Evolutionary conservation across 352 stramenopile species (phyloP).

Genomic region (Pythium brachiatum): DNA sequence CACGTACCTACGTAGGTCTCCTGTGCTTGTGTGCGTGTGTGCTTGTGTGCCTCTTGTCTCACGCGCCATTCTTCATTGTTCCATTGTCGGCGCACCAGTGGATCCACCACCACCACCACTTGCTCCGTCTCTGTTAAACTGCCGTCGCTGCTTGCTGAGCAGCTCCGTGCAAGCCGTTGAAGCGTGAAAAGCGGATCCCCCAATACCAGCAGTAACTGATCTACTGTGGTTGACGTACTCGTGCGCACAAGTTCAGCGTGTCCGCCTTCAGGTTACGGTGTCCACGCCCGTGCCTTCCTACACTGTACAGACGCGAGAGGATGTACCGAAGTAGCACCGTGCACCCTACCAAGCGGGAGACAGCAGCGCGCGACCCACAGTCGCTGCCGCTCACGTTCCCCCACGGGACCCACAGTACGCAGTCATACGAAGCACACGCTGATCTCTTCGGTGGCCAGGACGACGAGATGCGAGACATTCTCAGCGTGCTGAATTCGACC

Average conservation of each 20-base stretch:
- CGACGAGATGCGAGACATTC: conserved; percentile 23
- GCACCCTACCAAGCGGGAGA: background rate
- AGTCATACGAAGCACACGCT: background rate
- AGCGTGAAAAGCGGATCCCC: conserved; percentile 2
- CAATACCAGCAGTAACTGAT: background rate
- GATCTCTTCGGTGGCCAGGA: background rate
- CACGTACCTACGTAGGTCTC: too few species aligned
- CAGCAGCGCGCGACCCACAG: background rate
- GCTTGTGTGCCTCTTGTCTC: background rate
- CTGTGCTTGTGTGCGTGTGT: background rate
- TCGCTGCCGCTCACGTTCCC: conserved; percentile 15
- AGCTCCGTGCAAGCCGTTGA: background rate
- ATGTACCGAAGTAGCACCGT: conserved; percentile 8
- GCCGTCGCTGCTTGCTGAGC: background rate
- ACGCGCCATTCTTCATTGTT: background rate
- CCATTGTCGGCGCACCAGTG: background rate
- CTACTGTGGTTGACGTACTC: background rate
- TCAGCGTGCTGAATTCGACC: conserved; percentile 10
- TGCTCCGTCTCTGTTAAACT: conserved; percentile 4
- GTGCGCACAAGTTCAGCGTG: background rate
- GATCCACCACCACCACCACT: background rate
- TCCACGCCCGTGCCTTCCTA: too few species aligned
- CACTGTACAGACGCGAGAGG: background rate
- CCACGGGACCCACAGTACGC: background rate
- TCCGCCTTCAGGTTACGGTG: background rate